phyloP scores from a whole-genome alignment of 805 yeast genomes.

The Candida methanosorbosa region DNA sequence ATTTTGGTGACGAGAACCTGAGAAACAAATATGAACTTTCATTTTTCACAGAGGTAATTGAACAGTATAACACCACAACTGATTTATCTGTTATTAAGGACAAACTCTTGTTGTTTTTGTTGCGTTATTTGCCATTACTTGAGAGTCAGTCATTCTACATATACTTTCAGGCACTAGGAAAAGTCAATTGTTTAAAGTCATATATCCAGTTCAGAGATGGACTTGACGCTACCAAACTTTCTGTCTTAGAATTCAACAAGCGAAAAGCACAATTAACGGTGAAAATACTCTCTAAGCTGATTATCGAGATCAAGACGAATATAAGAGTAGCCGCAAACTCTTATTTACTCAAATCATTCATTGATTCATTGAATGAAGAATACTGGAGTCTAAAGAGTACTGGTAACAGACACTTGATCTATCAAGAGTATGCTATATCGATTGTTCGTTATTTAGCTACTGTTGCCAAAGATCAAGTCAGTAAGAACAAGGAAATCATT shows the following conservation, averaged over 20 bases:
- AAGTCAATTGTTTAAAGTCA: slow-evolving; percentile 3
- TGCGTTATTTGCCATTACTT: slow-evolving; percentile 10
- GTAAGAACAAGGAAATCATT: slow-evolving; percentile 11
- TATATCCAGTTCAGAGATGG: slow-evolving; percentile 15
- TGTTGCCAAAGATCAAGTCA: slow-evolving; percentile 10
- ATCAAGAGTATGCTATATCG: slow-evolving; percentile 11
- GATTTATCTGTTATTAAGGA: slow-evolving; percentile 3
- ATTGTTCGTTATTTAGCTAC: slow-evolving; percentile 16
- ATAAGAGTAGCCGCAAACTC: background rate
- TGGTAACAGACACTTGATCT: background rate
- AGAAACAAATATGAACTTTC: slow-evolving; percentile 13
- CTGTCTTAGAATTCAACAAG: slow-evolving; percentile 9
- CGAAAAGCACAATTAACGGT: slow-evolving; percentile 11
- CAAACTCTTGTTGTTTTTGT: slow-evolving; percentile 7
- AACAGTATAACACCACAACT: slow-evolving; percentile 6
- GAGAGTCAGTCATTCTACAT: slow-evolving; percentile 7
- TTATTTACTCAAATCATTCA: slow-evolving; percentile 6
- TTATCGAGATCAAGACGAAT: slow-evolving; percentile 2
- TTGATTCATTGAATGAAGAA: slow-evolving; percentile 8
- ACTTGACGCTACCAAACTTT: slow-evolving; percentile 7
- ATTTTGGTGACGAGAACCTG: slow-evolving; percentile 13
- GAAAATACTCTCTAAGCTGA: slow-evolving; percentile 12
- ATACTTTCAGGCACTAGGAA: slow-evolving; percentile 8
- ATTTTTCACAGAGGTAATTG: slow-evolving; percentile 14
- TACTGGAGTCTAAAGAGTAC: slow-evolving; percentile 7